Base-by-base conservation (phyloP, 768 basidiomycete species). In the Multifurca ochricompacta region DNA sequence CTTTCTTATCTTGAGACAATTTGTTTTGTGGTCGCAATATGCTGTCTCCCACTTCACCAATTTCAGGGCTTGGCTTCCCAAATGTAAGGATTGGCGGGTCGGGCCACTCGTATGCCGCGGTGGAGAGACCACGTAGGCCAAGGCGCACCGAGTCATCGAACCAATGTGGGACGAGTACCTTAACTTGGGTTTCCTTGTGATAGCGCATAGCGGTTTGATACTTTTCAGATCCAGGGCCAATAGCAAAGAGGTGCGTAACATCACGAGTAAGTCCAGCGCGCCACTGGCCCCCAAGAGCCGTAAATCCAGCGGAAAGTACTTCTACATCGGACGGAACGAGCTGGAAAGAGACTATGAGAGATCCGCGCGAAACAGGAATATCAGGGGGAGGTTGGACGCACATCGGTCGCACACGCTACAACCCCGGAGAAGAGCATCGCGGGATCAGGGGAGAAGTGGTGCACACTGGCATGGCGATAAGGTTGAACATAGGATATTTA, bases 151-250 rank as follows among this genome's bases (percentile, higher is more conserved):
- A 76, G 60, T 92, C 90, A 61, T 93, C 88, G 56, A 93, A 93
- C 92, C 93, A 96, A 59, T 93, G 89, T 0, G 92, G 93, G 0
- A 91, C 75, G n/a, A 96, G 64, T 9, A 91, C 72, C 46, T 76
- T 79, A 62, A 93, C 77, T 8, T 73, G 69, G 0, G 81, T 82
- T 44, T 76, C 70, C 3, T 77, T 67, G 47, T 80, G 76, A 66
- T 77, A 82, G 59, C 84, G 79, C 59, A 85, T 70, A 28, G 77
- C 75, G 3, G 71, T 74, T 30, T 70, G 65, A 62, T 75, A 77
- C 65, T 76, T 68, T 48, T 55, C 59, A 4, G 80, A 80, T 2
- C 72, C 71, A 0, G 64, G 46, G 48, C 72, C 69, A 31, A 84
- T 68, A 28, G 81, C 80, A 61, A 94, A 87, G 46, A 95, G 77